phyloP scores from a whole-genome alignment of 352 stramenopile species.

The Plasmopara halstedii region DNA sequence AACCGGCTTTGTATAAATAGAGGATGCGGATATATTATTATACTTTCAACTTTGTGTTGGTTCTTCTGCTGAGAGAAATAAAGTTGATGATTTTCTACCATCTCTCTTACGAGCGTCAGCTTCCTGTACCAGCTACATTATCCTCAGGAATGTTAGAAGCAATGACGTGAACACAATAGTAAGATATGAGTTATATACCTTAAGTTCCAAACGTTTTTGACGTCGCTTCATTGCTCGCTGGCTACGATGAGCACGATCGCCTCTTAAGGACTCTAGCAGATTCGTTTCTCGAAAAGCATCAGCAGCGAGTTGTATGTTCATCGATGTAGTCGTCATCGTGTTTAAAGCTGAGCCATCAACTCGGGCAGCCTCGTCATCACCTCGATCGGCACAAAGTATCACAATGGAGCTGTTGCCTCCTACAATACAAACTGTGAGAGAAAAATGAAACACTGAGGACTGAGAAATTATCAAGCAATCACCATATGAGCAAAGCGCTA shows the following conservation, averaged over 20 bases:
- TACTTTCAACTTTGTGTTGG: neutral
- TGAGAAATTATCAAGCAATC: neutral
- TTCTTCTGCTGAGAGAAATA: constrained; percentile 3
- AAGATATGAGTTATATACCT: constrained; percentile 12
- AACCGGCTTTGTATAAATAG: neutral
- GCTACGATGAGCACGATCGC: constrained; percentile 26
- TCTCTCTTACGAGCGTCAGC: constrained; percentile 3
- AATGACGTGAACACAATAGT: neutral
- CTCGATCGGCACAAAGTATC: constrained; percentile 42
- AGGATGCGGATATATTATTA: constrained; percentile 5
- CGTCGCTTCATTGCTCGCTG: constrained; percentile 41
- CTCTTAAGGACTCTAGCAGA: constrained; percentile 2
- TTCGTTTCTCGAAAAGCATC: constrained; percentile 4
- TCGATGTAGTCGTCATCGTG: constrained; percentile 1
- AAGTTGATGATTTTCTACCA: constrained; percentile 2
- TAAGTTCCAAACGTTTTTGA: constrained; percentile 35
- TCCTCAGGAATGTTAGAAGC: neutral
- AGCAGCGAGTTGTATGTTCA: constrained; percentile 8
- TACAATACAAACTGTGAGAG: constrained; percentile 4
- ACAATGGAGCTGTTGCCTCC: constrained; percentile 53
- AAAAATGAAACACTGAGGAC: neutral
- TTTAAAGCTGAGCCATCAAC: constrained; percentile 8
- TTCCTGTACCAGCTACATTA: constrained; percentile 12
- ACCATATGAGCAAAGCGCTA: constrained; percentile 58
- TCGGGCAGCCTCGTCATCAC: constrained; percentile 26